These are phyloP conservation scores for Hericium alpestre DNA, from an alignment of 768 basidiomycete genomes.

Conservation along the genomic window DNA sequence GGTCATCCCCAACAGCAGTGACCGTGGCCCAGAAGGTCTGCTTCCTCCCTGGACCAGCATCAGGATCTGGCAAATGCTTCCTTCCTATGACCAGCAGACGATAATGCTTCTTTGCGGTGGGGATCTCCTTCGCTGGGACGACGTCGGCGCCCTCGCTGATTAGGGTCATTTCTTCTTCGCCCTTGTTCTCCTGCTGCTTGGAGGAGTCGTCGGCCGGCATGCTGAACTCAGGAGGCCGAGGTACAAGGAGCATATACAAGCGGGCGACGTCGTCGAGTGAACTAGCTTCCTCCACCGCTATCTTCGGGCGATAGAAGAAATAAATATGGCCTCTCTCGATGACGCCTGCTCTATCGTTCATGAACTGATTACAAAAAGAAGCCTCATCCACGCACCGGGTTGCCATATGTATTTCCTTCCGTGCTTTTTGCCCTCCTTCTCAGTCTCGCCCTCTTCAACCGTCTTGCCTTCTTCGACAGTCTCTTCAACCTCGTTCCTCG, in stretches of 20 bases:
- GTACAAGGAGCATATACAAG: conserved; percentile 51
- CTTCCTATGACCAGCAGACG: conserved; percentile 46
- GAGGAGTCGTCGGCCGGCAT: conserved; percentile 3
- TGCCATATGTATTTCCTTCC: neutral
- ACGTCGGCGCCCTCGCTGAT: conserved; percentile 37
- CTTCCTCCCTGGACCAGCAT: conserved; percentile 18
- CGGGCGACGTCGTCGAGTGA: conserved; percentile 48
- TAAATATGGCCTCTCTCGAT: conserved; percentile 54
- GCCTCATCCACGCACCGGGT: neutral
- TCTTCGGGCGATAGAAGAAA: conserved; percentile 54
- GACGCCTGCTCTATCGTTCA: conserved; percentile 26
- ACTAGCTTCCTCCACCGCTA: conserved; percentile 40
- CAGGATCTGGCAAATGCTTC: conserved; percentile 46
- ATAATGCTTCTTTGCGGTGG: conserved; percentile 32
- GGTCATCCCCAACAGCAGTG: conserved; percentile 39
- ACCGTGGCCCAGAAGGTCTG: conserved; percentile 45
- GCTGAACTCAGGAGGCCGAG: conserved; percentile 37
- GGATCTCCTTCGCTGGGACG: conserved; percentile 30
- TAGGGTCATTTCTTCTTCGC: conserved; percentile 31
- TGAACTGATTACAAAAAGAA: neutral
- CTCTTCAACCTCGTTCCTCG: neutral
- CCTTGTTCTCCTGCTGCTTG: conserved; percentile 16
- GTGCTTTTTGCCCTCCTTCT: too few relatives aligned
- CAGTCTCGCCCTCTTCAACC: neutral
- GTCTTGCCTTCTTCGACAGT: neutral